Percentiles rank a stretch among this genome's conserved stretches.
Conservation (phyloP, 2,329 filamentous ascomycete species). For the Ambrosiella cleistominuta region DNA sequence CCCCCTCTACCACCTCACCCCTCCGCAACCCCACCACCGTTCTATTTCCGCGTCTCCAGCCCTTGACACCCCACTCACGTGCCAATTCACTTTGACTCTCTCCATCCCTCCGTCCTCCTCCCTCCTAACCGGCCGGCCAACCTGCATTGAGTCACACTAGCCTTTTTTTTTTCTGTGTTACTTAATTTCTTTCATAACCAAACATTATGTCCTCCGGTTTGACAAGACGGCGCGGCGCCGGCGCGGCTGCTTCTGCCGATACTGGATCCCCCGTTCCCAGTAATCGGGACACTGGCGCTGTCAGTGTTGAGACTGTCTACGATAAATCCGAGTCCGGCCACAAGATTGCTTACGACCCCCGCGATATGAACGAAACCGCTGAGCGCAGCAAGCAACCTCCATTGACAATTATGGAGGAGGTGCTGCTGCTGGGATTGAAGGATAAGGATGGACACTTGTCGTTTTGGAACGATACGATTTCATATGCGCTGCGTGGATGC, state of each 20-base stretch:
- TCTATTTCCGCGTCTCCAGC: no score
- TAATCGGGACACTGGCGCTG: constrained; percentile 41
- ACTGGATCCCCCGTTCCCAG: constrained; percentile 27
- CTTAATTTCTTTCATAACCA: background rate
- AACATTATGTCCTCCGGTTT: constrained; percentile 27
- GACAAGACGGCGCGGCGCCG: constrained; percentile 49
- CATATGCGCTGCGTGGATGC: constrained; percentile 89
- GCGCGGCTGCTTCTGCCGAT: constrained; percentile 32
- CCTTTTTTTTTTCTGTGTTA: background rate
- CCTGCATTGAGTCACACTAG: background rate
- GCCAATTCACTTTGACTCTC: no score
- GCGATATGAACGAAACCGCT: constrained; percentile 91
- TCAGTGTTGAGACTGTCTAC: constrained; percentile 61
- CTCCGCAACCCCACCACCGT: no score
- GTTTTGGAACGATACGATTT: constrained; percentile 99
- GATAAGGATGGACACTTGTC: constrained; percentile 98
- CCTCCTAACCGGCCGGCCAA: background rate
- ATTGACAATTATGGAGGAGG: constrained; percentile 96
- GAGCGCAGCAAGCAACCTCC: constrained; percentile 97
- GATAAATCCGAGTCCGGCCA: constrained; percentile 87
- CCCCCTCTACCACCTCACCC: no score
- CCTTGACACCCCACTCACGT: no score
- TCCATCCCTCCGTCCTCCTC: background rate
- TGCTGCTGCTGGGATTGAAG: constrained; percentile 85
- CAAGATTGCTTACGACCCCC: constrained; percentile 94